Evolutionary conservation across 2,329 filamentous ascomycete species (phyloP), one percentile per base, ranked within the genome.

Genomic region (Fusarium agapanthi): DNA sequence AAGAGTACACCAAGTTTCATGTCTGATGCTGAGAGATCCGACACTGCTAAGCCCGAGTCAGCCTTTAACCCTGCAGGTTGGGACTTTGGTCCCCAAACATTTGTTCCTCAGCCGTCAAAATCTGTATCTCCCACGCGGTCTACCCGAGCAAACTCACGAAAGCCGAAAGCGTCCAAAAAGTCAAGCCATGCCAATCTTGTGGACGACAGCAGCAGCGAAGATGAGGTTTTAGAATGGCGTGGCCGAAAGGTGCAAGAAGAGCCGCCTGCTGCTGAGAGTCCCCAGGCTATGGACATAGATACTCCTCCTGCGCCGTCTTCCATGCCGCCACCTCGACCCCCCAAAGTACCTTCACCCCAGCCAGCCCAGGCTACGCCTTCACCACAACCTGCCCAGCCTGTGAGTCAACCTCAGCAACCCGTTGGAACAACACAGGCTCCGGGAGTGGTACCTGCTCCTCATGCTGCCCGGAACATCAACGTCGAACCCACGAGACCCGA

Each of bases 211-310:
- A 86, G 83, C 58, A 86, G 83, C 43, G 84, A 84, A 11, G 85
- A 85, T 47, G 84, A 82, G 61, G 74, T 69, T 10, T 75, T 79
- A 12, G 70, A 81, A 43, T 79, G 81, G 81, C 68, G 77, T 43
- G 80, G 81, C 48, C 77, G 81, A 61, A 81, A 82, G 53, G 69
- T 77, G 11, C 78, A 80, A 40, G 65, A 75, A 18, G 77, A 78
- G 32, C 75, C 79, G 7, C 62, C 69, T 11, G 69, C 73, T 26
- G 78, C 79, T 16, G 83, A 83, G 40, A 89, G 86, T 69, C 87
- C 88, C 6, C 88, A 86, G 64, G 88, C 89, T 20, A 92, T 92
- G 90, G 90, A 92, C 71, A 90, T 92, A 56, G 90, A 92, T 74
- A 85, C 87, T 9, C 88, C 88, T 56, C 80, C 76, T 40, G 72